Percentiles rank a stretch among this genome's conserved stretches.
These are phyloP conservation scores for Neckera pumila DNA, from an alignment of 225 moss, liverwort and hornwort genomes.

Conservation along the genomic window DNA sequence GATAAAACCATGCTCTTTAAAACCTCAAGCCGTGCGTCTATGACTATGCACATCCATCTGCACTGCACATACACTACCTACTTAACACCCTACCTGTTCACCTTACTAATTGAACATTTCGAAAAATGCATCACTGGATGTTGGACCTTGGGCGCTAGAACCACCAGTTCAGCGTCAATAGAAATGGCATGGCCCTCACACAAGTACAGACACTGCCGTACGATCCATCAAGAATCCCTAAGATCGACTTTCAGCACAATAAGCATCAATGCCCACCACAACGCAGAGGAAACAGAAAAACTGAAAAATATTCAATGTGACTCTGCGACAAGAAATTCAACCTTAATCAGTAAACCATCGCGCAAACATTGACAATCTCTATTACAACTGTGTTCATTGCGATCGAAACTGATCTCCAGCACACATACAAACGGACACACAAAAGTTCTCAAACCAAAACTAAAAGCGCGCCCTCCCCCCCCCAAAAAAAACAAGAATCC, in stretches of 20 bases:
- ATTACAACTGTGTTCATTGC: neutral
- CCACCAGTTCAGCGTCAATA: neutral
- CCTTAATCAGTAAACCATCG: neutral
- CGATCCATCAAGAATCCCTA: neutral
- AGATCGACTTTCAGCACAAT: neutral
- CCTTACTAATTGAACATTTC: too few species aligned
- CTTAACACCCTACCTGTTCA: neutral
- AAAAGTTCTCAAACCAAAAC: neutral
- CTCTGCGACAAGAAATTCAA: neutral
- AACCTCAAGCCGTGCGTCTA: too few species aligned
- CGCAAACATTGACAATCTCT: neutral
- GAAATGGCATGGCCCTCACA: neutral
- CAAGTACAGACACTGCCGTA: neutral
- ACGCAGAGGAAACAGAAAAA: neutral
- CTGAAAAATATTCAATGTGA: neutral
- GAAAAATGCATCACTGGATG: neutral
- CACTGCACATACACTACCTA: neutral
- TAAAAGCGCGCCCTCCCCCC: neutral
- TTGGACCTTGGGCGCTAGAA: neutral
- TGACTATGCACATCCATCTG: neutral
- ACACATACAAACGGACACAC: neutral
- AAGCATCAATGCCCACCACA: neutral
- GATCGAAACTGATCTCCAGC: too few species aligned
- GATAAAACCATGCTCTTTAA: too few species aligned
- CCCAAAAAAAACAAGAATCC: too few species aligned